phyloP scores from a whole-genome alignment of 164 flowering plant species.

The Pachysandra terminalis region DNA sequence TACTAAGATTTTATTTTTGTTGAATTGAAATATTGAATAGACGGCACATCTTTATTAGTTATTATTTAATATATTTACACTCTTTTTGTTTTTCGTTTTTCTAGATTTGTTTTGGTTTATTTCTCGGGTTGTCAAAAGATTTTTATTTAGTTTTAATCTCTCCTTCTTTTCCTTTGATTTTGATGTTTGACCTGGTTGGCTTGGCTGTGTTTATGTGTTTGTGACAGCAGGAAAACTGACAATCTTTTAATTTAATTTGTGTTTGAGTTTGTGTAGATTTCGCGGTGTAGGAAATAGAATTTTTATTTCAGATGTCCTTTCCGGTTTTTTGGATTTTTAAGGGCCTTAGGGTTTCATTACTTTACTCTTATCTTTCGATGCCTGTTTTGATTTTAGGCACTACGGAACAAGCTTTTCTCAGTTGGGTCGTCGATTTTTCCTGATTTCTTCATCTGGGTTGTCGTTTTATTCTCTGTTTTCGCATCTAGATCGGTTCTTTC shows the following conservation, averaged over 20 bases:
- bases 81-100: neutral
- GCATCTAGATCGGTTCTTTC: conserved; percentile 6
- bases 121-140: conserved; percentile 18
- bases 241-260: conserved; percentile 20
- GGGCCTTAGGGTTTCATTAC: conserved; percentile 35
- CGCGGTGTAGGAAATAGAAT: conserved; percentile 4
- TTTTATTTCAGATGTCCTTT: conserved; percentile 13
- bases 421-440: conserved; percentile 8
- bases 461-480: conserved; percentile 7
- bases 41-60: neutral
- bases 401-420: conserved; percentile 2
- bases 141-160: conserved; percentile 6
- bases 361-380: conserved; percentile 15
- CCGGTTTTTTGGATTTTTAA: conserved; percentile 21
- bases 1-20: neutral
- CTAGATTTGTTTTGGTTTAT: conserved; percentile 11
- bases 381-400: conserved; percentile 24
- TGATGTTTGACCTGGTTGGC: conserved; percentile 22
- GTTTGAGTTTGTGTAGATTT: conserved; percentile 9
- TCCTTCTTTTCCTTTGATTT: conserved; percentile 3
- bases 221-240: conserved; percentile 22
- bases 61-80: neutral
- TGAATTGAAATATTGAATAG: conserved; percentile 1
- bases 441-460: conserved; percentile 6
- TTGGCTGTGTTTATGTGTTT: conserved; percentile 2